Percentiles rank a stretch among this genome's conserved stretches.
phyloP scores from a whole-genome alignment of 495 filamentous ascomycete genomes.

The Penicillium steckii region DNA sequence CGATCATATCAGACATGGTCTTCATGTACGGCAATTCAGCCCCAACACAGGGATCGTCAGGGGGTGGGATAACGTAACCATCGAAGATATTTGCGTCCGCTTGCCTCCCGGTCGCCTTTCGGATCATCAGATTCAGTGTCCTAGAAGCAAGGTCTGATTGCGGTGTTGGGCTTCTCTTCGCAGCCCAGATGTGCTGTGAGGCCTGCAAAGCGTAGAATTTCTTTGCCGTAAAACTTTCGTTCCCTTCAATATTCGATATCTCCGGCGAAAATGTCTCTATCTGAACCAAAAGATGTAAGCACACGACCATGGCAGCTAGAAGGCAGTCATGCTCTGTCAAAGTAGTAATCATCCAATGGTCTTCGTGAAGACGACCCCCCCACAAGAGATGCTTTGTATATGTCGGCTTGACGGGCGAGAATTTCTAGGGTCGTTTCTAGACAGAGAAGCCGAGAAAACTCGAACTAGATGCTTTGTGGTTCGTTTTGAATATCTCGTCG shows the following conservation, averaged over 20 bases:
- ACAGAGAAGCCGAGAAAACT: constrained; percentile 39
- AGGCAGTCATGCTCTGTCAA: constrained; percentile 48
- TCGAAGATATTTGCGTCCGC: not conserved
- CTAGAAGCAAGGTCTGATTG: constrained; percentile 16
- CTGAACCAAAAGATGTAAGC: constrained; percentile 39
- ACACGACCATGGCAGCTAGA: constrained; percentile 50
- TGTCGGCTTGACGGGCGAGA: constrained; percentile 31
- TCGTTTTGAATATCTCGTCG: constrained; percentile 37
- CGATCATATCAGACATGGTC: constrained; percentile 32
- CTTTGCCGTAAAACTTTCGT: not conserved
- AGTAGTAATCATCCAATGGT: constrained; percentile 48
- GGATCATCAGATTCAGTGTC: constrained; percentile 22
- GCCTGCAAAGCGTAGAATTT: constrained; percentile 29
- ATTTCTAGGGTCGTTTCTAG: constrained; percentile 42
- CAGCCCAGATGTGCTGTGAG: constrained; percentile 33
- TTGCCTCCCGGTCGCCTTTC: constrained; percentile 14
- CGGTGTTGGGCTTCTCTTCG: not conserved
- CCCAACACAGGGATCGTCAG: not conserved
- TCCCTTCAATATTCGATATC: not conserved
- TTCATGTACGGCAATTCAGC: constrained; percentile 21
- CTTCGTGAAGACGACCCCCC: constrained; percentile 42
- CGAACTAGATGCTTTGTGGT: constrained; percentile 20
- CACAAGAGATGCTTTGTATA: constrained; percentile 33
- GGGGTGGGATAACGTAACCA: not conserved
- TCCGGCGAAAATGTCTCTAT: constrained; percentile 4